A percentile compares a stretch with the other conserved stretches of the same genome.
These are phyloP conservation scores for Helianthus tuberosus DNA, from an alignment of 129 eudicot species.

Conservation along the genomic window DNA sequence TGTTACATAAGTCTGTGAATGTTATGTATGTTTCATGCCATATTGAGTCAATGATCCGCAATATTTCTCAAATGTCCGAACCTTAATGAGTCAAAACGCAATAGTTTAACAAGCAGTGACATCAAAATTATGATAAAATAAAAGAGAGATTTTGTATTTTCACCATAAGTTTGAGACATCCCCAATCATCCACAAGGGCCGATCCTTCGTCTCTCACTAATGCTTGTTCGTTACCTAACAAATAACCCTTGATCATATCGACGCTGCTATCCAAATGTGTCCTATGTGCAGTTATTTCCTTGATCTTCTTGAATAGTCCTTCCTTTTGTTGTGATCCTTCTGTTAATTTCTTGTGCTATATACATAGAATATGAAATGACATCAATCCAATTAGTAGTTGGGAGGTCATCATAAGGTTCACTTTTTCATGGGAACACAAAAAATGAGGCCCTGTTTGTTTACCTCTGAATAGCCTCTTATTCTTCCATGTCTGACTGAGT, in stretches of 20 bases:
- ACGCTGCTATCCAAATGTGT: slow-evolving; percentile 27
- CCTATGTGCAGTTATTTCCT: slow-evolving; percentile 22
- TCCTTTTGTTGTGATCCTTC: background rate
- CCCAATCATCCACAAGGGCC: slow-evolving; percentile 42
- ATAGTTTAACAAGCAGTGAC: background rate
- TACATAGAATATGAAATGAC: background rate
- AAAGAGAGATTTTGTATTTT: background rate
- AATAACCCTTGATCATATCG: background rate
- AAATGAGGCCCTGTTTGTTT: too few relatives aligned
- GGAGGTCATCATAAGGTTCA: too few relatives aligned
- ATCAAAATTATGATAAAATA: background rate
- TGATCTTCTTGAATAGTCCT: slow-evolving; percentile 27
- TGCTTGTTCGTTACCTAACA: background rate
- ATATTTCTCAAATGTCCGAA: slow-evolving; percentile 34
- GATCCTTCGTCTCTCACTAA: slow-evolving; percentile 14
- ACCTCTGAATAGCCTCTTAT: too few relatives aligned
- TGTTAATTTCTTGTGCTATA: slow-evolving; percentile 19
- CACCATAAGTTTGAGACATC: slow-evolving; percentile 33
- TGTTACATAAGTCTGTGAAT: slow-evolving; percentile 72
- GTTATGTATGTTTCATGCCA: slow-evolving; percentile 74
- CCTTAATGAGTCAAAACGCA: slow-evolving; percentile 36
- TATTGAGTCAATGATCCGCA: slow-evolving; percentile 77
- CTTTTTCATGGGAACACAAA: too few relatives aligned
- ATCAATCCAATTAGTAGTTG: too few relatives aligned
- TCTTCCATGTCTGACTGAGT: too few relatives aligned